Evolutionary conservation across 257 asterid genomes (phyloP), one percentile per base, ranked within the genome.

Genomic region (Gentiana dahurica): DNA sequence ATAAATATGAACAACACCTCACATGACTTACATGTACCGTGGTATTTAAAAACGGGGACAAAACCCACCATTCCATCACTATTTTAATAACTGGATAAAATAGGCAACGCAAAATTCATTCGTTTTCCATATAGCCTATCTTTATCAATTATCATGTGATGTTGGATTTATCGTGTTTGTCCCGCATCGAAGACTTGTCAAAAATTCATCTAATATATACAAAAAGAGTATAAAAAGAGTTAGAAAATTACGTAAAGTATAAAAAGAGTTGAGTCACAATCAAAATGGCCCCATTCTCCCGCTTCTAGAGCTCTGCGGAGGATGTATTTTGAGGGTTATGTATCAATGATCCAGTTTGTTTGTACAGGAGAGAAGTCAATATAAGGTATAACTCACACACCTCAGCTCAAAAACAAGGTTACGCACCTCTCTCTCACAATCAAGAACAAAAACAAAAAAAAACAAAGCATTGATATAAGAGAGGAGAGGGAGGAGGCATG

Each of bases 1-100:
- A 54, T 41, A 41, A 41, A 7, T 51, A 61, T 58, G 62, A 49
- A 60, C 69, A 73, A 65, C 70, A 73, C 49, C 60, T 65, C 78
- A 73, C 78, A 68, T 73, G 78, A 66, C 66, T 24, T 56, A 60
- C 68, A 70, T 61, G 74, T 65, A 71, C 24, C 24, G 64, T 53
- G 60, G 71, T 65, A 56, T 44, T 56, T 45, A 38, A 36, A 41
- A 64, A n/a, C 49, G 64, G 77, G 69, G 69, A 58, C 77, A 69
- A 62, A 58, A 49, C 52, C 33, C 51, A 37, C 65, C 51, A 41
- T 34, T 65, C 61, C 70, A 53, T 49, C 52, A 54, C 58, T 34
- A 39, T 8, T 8, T 24, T 39, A 39, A 39, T 39, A 39, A 39
- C 45, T 39, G 8, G 45, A 39, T 8, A 39, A 8, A 39, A 39